phyloP scores from a whole-genome alignment of 2,329 filamentous ascomycete genomes.

The Aspergillus sp. region DNA sequence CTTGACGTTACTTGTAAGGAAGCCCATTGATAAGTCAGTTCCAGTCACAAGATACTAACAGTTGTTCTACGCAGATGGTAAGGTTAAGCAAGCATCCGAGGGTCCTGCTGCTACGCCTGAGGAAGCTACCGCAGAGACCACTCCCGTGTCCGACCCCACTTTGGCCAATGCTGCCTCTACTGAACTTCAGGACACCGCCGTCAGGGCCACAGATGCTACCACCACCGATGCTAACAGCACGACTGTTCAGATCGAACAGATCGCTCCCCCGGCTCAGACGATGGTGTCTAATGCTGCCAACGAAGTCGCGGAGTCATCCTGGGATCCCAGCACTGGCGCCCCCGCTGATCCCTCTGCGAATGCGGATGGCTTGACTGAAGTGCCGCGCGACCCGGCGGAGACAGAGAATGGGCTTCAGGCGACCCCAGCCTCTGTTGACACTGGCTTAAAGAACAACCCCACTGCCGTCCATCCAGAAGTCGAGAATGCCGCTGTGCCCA shows the following conservation, averaged over 20 bases:
- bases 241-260: slow-evolving; percentile 15
- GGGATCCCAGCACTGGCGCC: slow-evolving; percentile 47
- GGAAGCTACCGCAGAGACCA: slow-evolving; percentile 34
- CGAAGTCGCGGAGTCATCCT: slow-evolving; percentile 45
- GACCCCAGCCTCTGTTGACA: slow-evolving; percentile 57
- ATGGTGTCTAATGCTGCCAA: slow-evolving; percentile 38
- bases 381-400: slow-evolving; percentile 66
- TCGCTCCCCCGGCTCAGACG: slow-evolving; percentile 33
- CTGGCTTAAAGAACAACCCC: slow-evolving; percentile 51
- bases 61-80: slow-evolving; percentile 36
- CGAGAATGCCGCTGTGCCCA: slow-evolving; percentile 61
- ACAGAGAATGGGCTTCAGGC: slow-evolving; percentile 60
- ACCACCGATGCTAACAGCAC: slow-evolving; percentile 38
- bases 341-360: slow-evolving; percentile 42
- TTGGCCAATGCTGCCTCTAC: slow-evolving; percentile 54
- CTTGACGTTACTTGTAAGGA: slow-evolving; percentile 53
- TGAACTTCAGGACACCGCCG: slow-evolving; percentile 47
- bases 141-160: slow-evolving; percentile 50
- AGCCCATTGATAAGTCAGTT: not conserved
- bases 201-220: slow-evolving; percentile 51
- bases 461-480: slow-evolving; percentile 59
- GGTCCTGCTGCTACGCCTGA: slow-evolving; percentile 31
- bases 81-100: slow-evolving; percentile 46
- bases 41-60: slow-evolving; percentile 3
- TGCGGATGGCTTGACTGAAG: slow-evolving; percentile 67